phyloP scores from a whole-genome alignment of 805 yeast genomes.

The Metschnikowia orientalis region DNA sequence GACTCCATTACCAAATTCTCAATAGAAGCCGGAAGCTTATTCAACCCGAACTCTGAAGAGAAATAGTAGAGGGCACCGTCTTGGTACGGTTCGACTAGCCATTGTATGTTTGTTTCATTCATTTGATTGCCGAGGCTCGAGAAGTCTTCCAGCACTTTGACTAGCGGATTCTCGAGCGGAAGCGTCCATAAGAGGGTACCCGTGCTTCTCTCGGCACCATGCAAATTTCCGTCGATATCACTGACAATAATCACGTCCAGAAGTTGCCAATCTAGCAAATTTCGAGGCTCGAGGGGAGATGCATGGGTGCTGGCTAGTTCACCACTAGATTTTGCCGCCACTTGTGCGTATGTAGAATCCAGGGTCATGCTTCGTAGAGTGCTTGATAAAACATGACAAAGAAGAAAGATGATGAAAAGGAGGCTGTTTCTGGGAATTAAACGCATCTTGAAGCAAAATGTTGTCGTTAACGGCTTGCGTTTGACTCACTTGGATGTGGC shows the following conservation, averaged over 20 bases:
- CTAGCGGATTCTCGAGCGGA: constrained; percentile 60
- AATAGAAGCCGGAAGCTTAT: constrained; percentile 76
- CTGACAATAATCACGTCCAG: constrained; percentile 63
- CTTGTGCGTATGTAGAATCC: too few relatives aligned
- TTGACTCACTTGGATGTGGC: too few relatives aligned
- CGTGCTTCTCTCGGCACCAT: constrained; percentile 69
- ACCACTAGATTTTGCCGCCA: too few relatives aligned
- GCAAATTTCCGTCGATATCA: constrained; percentile 83
- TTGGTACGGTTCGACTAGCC: constrained; percentile 89
- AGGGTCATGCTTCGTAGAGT: too few relatives aligned
- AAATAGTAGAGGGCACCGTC: constrained; percentile 84
- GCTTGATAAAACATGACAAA: too few relatives aligned
- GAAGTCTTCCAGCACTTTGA: constrained; percentile 31
- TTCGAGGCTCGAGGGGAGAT: constrained; percentile 35
- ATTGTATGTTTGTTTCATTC: constrained; percentile 38
- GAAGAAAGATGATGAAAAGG: too few relatives aligned
- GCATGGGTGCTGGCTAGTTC: constrained; percentile 15
- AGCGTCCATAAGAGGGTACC: constrained; percentile 79
- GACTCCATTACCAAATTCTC: constrained; percentile 73
- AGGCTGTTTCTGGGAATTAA: too few relatives aligned
- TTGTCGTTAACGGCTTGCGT: too few relatives aligned
- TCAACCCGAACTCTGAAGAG: constrained; percentile 68
- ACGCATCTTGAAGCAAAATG: too few relatives aligned
- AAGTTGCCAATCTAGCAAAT: constrained; percentile 45
- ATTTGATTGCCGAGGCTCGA: constrained; percentile 9